Conservation (phyloP, 768 basidiomycete species). For the Pisolithus sp. region DNA sequence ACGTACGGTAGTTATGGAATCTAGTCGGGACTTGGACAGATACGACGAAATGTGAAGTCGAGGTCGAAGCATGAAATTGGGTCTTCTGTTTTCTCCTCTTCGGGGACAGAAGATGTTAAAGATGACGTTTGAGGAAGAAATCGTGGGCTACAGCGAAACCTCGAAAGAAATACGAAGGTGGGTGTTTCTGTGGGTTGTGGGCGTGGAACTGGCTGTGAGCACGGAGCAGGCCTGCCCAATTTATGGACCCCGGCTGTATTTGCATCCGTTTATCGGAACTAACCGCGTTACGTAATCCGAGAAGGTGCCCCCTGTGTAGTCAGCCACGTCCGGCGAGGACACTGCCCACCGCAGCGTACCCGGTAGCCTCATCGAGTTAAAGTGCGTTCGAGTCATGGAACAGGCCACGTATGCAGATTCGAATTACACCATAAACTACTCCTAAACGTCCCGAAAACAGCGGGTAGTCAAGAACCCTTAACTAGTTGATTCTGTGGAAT, state of each 20-base stretch:
- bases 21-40: constrained; percentile 50
- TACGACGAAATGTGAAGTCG: constrained; percentile 66
- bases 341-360: no score
- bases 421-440: neutral
- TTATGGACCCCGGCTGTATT: constrained; percentile 22
- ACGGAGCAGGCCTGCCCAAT: constrained; percentile 9
- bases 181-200: neutral
- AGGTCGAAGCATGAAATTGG: constrained; percentile 85
- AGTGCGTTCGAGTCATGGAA: neutral
- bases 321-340: neutral
- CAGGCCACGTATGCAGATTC: neutral
- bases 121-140: constrained; percentile 19
- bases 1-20: constrained; percentile 50
- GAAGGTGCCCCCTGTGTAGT: neutral
- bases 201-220: neutral
- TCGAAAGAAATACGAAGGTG: constrained; percentile 4
- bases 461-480: no score
- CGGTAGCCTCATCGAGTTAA: no score
- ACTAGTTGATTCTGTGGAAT: no score
- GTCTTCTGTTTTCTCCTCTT: constrained; percentile 29
- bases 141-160: constrained; percentile 17
- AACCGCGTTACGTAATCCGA: neutral
- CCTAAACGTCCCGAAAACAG: no score
- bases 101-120: constrained; percentile 26
- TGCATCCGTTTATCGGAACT: constrained; percentile 17